phyloP scores from a whole-genome alignment of 805 yeast species.

The Starmerella floricola region DNA sequence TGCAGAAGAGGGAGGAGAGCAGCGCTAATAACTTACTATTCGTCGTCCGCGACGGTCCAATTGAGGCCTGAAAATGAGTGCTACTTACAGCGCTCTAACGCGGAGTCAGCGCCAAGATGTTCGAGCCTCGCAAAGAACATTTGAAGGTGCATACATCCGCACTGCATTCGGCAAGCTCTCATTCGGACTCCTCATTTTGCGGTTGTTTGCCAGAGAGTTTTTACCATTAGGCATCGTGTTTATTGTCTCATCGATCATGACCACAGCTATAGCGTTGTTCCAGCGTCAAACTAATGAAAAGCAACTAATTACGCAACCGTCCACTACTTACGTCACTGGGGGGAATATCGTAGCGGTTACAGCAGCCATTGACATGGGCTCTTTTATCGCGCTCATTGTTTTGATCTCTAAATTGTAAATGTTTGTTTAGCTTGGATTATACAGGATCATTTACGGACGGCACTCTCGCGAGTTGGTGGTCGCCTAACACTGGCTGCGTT shows the following conservation, averaged over 20 bases:
- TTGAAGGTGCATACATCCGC: conserved; percentile 72
- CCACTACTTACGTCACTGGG: conserved; percentile 42
- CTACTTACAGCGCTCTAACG: conserved; percentile 13
- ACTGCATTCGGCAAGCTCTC: conserved; percentile 59
- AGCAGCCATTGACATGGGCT: conserved; percentile 37
- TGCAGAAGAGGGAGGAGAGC: no score
- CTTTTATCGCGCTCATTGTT: conserved; percentile 40
- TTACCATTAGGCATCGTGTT: conserved; percentile 55
- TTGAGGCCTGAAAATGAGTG: conserved; percentile 1
- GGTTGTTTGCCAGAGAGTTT: conserved; percentile 52
- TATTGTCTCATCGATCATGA: conserved; percentile 45
- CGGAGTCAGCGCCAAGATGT: conserved; percentile 25
- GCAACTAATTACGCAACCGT: conserved; percentile 31
- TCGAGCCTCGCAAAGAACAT: conserved; percentile 67
- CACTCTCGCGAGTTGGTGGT: no score
- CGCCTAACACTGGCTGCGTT: no score
- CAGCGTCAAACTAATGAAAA: conserved; percentile 26
- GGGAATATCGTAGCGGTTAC: conserved; percentile 50
- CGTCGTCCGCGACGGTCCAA: neutral
- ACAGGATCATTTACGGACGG: no score
- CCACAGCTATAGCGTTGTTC: conserved; percentile 33
- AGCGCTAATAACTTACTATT: no score
- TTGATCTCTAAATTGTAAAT: conserved; percentile 24
- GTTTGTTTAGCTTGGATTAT: no score
- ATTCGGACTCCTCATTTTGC: conserved; percentile 51